Evolutionary conservation across 805 yeast genomes (phyloP).

Genomic region (Zygoascus bituminiphila): DNA sequence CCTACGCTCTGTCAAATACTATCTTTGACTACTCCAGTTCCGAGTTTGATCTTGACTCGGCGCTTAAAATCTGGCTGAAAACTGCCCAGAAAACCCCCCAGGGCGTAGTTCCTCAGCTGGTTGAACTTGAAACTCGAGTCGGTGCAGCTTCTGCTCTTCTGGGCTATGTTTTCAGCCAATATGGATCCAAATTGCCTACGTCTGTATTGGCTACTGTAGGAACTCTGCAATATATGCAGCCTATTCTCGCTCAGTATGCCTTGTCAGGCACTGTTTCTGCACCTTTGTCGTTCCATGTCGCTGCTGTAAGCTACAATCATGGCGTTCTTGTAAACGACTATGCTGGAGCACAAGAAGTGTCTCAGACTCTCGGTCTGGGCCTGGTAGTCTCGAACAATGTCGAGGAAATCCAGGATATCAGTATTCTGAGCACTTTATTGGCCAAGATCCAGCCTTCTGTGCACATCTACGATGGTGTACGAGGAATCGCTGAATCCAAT

Average conservation of each 20-base stretch:
- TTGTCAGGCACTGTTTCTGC: slow-evolving; percentile 22
- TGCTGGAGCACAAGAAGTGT: slow-evolving; percentile 49
- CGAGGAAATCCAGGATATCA: slow-evolving; percentile 57
- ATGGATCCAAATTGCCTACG: slow-evolving; percentile 7
- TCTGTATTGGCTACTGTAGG: slow-evolving; percentile 50
- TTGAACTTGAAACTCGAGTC: slow-evolving; percentile 55
- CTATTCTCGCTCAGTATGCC: slow-evolving; percentile 37
- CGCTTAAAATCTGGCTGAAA: slow-evolving; percentile 52
- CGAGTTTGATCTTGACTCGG: slow-evolving; percentile 50
- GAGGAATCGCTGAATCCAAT: slow-evolving; percentile 45
- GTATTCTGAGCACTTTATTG: slow-evolving; percentile 56
- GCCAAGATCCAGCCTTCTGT: slow-evolving; percentile 55
- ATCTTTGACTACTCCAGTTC: slow-evolving; percentile 59
- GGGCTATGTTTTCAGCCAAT: slow-evolving; percentile 47
- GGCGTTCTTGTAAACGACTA: slow-evolving; percentile 57
- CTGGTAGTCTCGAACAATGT: slow-evolving; percentile 59
- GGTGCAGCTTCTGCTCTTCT: slow-evolving; percentile 78
- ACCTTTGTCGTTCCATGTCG: slow-evolving; percentile 44
- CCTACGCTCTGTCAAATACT: slow-evolving; percentile 28
- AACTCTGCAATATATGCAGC: slow-evolving; percentile 60
- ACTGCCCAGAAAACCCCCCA: slow-evolving; percentile 42
- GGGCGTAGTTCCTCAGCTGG: slow-evolving; percentile 53
- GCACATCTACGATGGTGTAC: slow-evolving; percentile 75
- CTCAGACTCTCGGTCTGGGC: slow-evolving; percentile 55
- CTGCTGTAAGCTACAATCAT: slow-evolving; percentile 65